These are phyloP conservation scores for Pythium angustatum DNA, from an alignment of 352 stramenopile species.

Conservation along the genomic window DNA sequence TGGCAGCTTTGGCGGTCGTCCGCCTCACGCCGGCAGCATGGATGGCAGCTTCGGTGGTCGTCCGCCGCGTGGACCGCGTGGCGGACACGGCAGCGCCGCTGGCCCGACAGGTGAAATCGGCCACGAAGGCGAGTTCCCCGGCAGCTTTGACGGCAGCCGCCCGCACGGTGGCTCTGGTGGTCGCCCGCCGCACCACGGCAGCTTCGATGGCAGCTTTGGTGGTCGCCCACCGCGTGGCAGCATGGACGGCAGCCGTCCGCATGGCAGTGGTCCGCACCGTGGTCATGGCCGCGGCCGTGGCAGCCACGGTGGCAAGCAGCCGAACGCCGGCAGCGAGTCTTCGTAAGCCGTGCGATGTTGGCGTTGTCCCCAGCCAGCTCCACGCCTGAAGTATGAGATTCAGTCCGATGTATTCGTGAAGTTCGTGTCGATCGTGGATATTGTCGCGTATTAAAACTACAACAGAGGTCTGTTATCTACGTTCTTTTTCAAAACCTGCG, in stretches of 20 bases:
- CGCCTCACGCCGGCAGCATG: no score
- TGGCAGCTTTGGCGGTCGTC: background rate
- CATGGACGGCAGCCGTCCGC: background rate
- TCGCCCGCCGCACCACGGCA: background rate
- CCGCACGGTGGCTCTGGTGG: background rate
- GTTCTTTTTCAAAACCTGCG: no score
- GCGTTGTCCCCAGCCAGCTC: no score
- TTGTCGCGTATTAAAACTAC: no score
- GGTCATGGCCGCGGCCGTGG: background rate
- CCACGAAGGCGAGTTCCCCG: background rate
- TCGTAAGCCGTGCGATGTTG: background rate
- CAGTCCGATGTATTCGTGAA: background rate
- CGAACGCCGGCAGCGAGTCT: slow-evolving; percentile 7
- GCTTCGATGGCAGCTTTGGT: slow-evolving; percentile 8
- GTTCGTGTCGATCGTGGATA: no score
- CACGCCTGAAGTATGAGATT: no score
- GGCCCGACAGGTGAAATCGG: background rate
- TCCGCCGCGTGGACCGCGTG: no score
- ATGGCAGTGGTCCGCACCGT: background rate
- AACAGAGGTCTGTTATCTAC: no score
- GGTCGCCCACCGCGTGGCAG: background rate
- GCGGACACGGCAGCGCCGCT: no score
- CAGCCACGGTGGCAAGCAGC: slow-evolving; percentile 8
- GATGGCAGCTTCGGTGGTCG: background rate
- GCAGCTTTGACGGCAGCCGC: background rate